phyloP scores from a whole-genome alignment of 345 rosid species.

The Rhizophora apiculata region DNA sequence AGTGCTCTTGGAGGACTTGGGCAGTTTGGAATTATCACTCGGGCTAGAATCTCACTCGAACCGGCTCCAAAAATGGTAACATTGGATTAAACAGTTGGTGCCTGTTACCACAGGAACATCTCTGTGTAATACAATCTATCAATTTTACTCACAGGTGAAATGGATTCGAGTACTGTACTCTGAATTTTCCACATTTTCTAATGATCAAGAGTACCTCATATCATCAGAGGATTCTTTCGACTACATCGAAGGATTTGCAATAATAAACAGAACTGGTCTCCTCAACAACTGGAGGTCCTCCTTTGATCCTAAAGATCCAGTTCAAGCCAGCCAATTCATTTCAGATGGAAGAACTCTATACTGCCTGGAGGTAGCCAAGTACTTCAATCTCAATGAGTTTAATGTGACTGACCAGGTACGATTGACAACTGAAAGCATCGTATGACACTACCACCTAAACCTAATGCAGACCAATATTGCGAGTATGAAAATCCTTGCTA shows the following conservation, averaged over 20 bases:
- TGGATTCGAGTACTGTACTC: conserved; percentile 89
- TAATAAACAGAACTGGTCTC: conserved; percentile 70
- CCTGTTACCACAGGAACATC: neutral
- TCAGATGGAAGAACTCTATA: conserved; percentile 77
- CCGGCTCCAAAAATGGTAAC: conserved; percentile 68
- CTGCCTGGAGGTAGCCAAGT: conserved; percentile 80
- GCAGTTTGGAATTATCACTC: conserved; percentile 90
- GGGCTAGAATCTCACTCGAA: conserved; percentile 72
- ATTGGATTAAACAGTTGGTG: neutral
- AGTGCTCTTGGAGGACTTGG: conserved; percentile 96
- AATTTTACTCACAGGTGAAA: conserved; percentile 53
- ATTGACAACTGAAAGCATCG: neutral
- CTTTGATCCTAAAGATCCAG: conserved; percentile 65
- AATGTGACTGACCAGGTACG: conserved; percentile 49
- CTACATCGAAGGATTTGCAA: conserved; percentile 87
- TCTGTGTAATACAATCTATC: conserved; percentile 17
- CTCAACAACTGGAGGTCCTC: conserved; percentile 83
- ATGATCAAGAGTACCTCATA: conserved; percentile 79
- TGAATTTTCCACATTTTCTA: conserved; percentile 72
- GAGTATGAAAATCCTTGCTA: neutral
- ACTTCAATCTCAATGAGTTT: conserved; percentile 57
- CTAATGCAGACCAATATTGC: neutral
- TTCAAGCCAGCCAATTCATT: conserved; percentile 63
- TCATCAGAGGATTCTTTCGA: conserved; percentile 58
- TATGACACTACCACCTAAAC: neutral